Evolutionary conservation across 805 yeast species (phyloP), one percentile per base, ranked within the genome.

Genomic region (Candida berthetii): DNA sequence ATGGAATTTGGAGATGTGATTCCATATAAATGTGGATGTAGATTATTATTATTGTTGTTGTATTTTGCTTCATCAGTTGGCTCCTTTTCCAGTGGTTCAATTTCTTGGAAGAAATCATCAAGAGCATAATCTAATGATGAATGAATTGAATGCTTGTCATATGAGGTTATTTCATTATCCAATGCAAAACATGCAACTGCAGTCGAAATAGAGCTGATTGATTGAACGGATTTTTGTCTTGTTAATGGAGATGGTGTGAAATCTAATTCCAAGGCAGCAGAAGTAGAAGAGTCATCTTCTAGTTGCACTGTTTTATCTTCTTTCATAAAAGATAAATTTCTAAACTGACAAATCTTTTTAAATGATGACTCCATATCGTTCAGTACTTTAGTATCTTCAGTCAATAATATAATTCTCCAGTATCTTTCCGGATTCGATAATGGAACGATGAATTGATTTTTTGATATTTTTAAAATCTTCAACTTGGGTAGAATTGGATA

Each of bases 391-490:
- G 42, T 44, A 38, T 51, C 50, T 13, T 35, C 36, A 3, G 63
- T 54, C 18, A 55, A 48, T 41, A 66, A 50, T 16, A 54, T 64
- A 35, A 80, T 65, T 24, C 74, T 69, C 95, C 95, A 86, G 58
- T 78, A 84, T 50, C 91, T 64, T 47, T 79, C 82, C 0, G 95
- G 95, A 50, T 84, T 85, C 22, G 76, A 77, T 43, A 86, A 68
- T 1, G 88, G 81, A 15, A 85, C 56, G 2, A 82, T 68, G 49
- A 81, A 82, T 49, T 71, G 74, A 38, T 66, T 66, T 37, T 44
- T 47, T 18, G 65, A 62, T 10, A 72, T 68, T 49, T 85, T 64
- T 45, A 83, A 58, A 2, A 86, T 67, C 49, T 78, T 74, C 41
- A 82, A 58, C 45, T 71, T 75, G 3, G 88, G 86, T 40, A 86